Evolutionary conservation across 2,329 filamentous ascomycete genomes (phyloP).

Genomic region (Lasiodiplodia citricola): DNA sequence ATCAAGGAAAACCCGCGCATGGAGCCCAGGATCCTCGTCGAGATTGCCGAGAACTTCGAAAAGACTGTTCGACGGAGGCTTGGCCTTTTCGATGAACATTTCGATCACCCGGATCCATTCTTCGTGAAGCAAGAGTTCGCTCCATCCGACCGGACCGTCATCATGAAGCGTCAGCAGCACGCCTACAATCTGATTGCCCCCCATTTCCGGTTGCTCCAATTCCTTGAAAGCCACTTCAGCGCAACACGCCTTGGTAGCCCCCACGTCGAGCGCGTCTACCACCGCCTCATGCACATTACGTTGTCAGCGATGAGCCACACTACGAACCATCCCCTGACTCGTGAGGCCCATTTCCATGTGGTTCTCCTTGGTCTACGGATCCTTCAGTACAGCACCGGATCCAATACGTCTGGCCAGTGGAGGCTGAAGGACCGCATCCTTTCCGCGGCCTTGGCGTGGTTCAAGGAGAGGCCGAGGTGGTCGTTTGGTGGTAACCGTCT

Average conservation of each 20-base stretch:
- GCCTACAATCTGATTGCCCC: conserved; percentile 85
- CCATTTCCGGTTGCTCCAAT: conserved; percentile 83
- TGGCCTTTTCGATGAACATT: conserved; percentile 78
- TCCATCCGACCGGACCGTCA: conserved; percentile 78
- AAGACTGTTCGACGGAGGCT: conserved; percentile 75
- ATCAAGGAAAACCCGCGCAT: conserved; percentile 94
- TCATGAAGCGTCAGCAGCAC: conserved; percentile 76
- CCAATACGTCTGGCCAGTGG: conserved; percentile 72
- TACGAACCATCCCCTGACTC: conserved; percentile 80
- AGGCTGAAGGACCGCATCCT: conserved; percentile 87
- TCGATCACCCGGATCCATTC: conserved; percentile 74
- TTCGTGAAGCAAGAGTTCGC: conserved; percentile 91
- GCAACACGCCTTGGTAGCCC: conserved; percentile 84
- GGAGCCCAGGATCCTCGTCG: conserved; percentile 82
- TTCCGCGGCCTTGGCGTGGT: conserved; percentile 88
- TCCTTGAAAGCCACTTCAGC: conserved; percentile 93
- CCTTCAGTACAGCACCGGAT: conserved; percentile 70
- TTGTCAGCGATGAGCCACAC: conserved; percentile 74
- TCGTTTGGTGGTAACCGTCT: conserved; percentile 94
- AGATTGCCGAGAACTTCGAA: conserved; percentile 93
- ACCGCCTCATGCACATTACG: conserved; percentile 79
- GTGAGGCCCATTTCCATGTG: conserved; percentile 91
- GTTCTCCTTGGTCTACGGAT: conserved; percentile 82
- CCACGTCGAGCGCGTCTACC: conserved; percentile 81
- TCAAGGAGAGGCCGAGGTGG: conserved; percentile 69